phyloP scores from a whole-genome alignment of 2,329 filamentous ascomycete genomes.

The Aspergillus udagawae region DNA sequence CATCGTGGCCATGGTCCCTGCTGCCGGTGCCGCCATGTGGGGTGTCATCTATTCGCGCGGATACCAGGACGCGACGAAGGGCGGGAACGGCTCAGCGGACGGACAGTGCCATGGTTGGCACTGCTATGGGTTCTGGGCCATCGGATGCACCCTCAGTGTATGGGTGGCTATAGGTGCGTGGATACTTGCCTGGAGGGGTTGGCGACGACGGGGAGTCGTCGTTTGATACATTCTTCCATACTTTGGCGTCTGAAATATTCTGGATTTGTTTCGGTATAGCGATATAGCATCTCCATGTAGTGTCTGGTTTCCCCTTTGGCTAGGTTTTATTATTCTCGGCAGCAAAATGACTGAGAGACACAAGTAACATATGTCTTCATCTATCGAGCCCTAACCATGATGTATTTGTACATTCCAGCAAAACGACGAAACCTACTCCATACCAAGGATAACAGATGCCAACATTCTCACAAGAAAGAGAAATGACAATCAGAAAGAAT shows the following conservation, averaged over 20 bases:
- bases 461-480: background rate
- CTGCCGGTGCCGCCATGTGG: constrained; percentile 83
- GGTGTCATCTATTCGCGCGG: constrained; percentile 72
- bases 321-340: background rate
- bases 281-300: background rate
- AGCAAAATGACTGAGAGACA: too few relatives aligned
- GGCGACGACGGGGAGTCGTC: constrained; percentile 71
- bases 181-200: constrained; percentile 80
- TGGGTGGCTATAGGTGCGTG: constrained; percentile 72
- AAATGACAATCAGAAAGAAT: background rate
- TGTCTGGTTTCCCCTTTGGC: background rate
- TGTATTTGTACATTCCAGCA: background rate
- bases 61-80: constrained; percentile 41
- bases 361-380: too few relatives aligned
- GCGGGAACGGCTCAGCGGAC: constrained; percentile 35
- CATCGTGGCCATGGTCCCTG: constrained; percentile 87
- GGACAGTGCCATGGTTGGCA: constrained; percentile 73
- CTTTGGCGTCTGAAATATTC: background rate
- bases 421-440: background rate
- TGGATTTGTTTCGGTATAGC: background rate
- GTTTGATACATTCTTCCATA: constrained; percentile 39
- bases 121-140: constrained; percentile 90
- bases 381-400: background rate
- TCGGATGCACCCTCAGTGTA: constrained; percentile 65
- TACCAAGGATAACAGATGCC: background rate